phyloP scores from a whole-genome alignment of 257 asterid species.

The Anisodus acutangulus region DNA sequence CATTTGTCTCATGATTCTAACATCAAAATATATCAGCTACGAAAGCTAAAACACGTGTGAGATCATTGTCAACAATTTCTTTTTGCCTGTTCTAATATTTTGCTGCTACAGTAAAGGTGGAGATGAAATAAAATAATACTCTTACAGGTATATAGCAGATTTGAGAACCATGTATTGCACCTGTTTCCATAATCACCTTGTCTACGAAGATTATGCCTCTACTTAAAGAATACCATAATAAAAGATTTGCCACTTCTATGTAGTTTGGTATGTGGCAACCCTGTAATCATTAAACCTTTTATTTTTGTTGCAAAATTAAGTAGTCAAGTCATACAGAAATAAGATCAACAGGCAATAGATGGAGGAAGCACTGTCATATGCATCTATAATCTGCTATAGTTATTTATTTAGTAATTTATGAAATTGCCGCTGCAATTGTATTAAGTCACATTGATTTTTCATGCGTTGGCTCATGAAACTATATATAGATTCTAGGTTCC shows the following conservation, averaged over 20 bases:
- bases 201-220: neutral
- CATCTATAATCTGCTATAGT: neutral
- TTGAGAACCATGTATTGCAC: neutral
- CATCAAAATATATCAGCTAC: neutral
- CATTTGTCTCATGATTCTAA: neutral
- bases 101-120: neutral
- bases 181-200: neutral
- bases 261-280: neutral
- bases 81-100: constrained; percentile 2
- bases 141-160: neutral
- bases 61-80: neutral
- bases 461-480: neutral
- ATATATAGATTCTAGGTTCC: neutral
- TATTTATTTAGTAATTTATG: constrained; percentile 8
- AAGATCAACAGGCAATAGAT: constrained; percentile 16
- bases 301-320: neutral
- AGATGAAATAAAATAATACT: neutral
- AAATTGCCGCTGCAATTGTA: neutral
- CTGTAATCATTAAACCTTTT: constrained; percentile 3
- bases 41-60: neutral
- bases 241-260: constrained; percentile 5
- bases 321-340: neutral
- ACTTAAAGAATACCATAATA: neutral
- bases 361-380: neutral
- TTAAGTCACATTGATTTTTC: constrained; percentile 27